phyloP scores from a whole-genome alignment of 2,329 filamentous ascomycete species.

The Phaeosphaeriaceae sp. region DNA sequence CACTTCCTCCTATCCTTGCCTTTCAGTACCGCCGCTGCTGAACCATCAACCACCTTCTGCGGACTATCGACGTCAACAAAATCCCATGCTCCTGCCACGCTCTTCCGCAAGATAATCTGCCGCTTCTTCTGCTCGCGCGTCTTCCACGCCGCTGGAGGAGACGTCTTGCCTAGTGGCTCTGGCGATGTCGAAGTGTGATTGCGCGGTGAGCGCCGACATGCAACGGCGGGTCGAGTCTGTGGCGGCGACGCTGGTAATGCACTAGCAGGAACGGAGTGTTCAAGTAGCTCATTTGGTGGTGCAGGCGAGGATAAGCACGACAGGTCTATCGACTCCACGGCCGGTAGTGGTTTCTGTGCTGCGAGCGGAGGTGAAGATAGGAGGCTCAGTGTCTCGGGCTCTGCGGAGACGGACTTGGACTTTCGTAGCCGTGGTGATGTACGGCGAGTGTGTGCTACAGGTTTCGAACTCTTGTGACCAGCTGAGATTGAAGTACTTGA shows the following conservation, averaged over 20 bases:
- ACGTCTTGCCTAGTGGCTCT: conserved; percentile 2
- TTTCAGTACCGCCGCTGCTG: conserved; percentile 12
- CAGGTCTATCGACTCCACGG: conserved; percentile 30
- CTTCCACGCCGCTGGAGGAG: conserved; percentile 40
- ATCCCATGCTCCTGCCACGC: conserved; percentile 41
- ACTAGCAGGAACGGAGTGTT: neutral
- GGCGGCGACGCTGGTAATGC: conserved; percentile 6
- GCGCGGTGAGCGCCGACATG: conserved; percentile 30
- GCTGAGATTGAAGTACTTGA: conserved; percentile 14
- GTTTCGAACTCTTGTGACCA: conserved; percentile 9
- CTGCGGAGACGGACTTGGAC: conserved; percentile 17
- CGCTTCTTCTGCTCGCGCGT: conserved; percentile 37
- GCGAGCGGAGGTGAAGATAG: conserved; percentile 14
- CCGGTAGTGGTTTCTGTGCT: conserved; percentile 12
- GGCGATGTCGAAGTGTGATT: conserved; percentile 17
- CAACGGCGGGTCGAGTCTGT: conserved; percentile 1
- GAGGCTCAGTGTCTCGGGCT: conserved; percentile 35
- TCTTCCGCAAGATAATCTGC: conserved; percentile 38
- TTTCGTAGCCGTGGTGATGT: conserved; percentile 32
- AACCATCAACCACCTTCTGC: conserved; percentile 4
- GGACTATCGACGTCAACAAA: conserved; percentile 36
- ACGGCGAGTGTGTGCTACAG: conserved; percentile 14
- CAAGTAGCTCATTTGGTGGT: neutral
- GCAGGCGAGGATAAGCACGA: conserved; percentile 25
- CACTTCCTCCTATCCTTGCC: conserved; percentile 39